Conservation (phyloP, 768 basidiomycete species). For the Russula lepida region DNA sequence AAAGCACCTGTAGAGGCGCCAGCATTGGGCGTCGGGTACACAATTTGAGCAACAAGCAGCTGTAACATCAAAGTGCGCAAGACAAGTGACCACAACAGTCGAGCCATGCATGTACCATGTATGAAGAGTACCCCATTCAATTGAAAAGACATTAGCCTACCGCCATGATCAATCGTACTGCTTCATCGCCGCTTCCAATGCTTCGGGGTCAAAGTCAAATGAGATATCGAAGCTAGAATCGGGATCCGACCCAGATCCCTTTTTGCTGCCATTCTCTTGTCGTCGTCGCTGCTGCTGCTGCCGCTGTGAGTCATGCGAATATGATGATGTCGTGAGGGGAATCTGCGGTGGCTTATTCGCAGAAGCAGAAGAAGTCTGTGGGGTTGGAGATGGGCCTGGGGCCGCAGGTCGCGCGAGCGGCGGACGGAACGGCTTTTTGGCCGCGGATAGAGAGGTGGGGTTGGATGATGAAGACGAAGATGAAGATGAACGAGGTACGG, state of each 20-base stretch:
- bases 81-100: background rate
- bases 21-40: background rate
- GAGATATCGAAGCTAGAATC: constrained; percentile 15
- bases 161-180: background rate
- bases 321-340: background rate
- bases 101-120: background rate
- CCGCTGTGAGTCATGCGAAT: background rate
- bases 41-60: background rate
- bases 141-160: background rate
- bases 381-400: background rate
- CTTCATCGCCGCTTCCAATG: constrained; percentile 12
- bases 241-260: background rate
- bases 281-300: background rate
- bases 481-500: background rate
- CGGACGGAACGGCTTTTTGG: constrained; percentile 13
- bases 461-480: background rate
- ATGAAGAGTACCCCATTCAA: background rate
- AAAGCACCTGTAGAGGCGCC: background rate
- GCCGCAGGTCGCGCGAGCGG: background rate
- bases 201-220: constrained; percentile 15
- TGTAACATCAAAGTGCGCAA: background rate
- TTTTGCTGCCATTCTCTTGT: background rate
- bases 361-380: background rate
- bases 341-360: background rate
- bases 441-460: background rate